Conservation (phyloP, 352 stramenopile species). For the Phytophthora quininea region DNA sequence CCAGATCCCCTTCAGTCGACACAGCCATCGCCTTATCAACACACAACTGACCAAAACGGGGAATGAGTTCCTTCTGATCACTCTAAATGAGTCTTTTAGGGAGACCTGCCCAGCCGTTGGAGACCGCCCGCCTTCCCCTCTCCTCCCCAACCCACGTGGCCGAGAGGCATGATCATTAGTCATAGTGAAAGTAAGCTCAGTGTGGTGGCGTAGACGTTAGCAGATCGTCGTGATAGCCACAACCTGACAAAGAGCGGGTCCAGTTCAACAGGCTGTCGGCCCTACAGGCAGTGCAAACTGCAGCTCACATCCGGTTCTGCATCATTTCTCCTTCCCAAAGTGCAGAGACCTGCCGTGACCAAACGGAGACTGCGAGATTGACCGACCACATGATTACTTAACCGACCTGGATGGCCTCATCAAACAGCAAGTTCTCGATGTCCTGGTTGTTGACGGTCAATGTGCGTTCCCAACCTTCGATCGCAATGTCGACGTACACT, state of each 20-base stretch:
- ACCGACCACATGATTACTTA: not conserved
- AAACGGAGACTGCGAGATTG: not conserved
- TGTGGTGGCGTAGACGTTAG: no score
- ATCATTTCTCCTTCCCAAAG: no score
- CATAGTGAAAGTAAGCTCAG: no score
- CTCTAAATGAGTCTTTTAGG: no score
- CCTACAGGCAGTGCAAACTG: no score
- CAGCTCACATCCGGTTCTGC: no score
- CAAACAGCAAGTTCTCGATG: constrained; percentile 53
- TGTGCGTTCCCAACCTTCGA: constrained; percentile 32
- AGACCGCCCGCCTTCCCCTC: not conserved
- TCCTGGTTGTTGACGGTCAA: constrained; percentile 45
- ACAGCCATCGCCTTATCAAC: not conserved
- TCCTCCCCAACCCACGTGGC: no score
- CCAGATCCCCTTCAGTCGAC: not conserved
- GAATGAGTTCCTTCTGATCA: not conserved
- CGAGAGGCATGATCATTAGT: no score
- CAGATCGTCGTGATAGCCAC: no score
- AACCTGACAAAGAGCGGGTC: no score
- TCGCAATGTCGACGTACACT: constrained; percentile 32
- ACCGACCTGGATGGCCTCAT: constrained; percentile 26
- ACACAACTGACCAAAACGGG: not conserved
- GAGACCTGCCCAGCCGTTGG: no score
- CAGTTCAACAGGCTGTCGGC: no score
- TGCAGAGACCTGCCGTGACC: not conserved